phyloP scores from a whole-genome alignment of 345 rosid genomes.

The Eucalyptus sideroxylon region DNA sequence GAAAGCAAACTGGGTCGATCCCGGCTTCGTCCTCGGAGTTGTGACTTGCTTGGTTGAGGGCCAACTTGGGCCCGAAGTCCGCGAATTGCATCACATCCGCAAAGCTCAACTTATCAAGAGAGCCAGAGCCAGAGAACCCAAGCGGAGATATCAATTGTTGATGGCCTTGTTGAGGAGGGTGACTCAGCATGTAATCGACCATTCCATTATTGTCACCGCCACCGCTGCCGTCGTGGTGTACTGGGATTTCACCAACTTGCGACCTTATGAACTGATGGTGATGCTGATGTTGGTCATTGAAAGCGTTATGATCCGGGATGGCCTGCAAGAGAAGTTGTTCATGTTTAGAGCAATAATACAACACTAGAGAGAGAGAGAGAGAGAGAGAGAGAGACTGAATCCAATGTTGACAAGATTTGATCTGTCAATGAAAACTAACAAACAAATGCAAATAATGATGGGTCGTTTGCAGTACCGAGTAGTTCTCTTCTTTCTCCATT shows the following conservation, averaged over 20 bases:
- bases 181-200: slow-evolving; percentile 52
- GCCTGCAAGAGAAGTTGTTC: background rate
- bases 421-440: slow-evolving; percentile 5
- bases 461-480: slow-evolving; percentile 35
- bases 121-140: slow-evolving; percentile 28
- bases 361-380: background rate
- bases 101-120: slow-evolving; percentile 63
- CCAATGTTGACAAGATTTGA: background rate
- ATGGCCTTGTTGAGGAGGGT: slow-evolving; percentile 20
- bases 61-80: slow-evolving; percentile 71
- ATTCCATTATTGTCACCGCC: slow-evolving; percentile 17
- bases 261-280: slow-evolving; percentile 10
- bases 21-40: slow-evolving; percentile 48
- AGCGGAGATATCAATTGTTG: slow-evolving; percentile 23
- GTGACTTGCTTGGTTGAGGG: slow-evolving; percentile 40
- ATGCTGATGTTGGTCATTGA: slow-evolving; percentile 11
- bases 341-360: slow-evolving; percentile 9
- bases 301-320: slow-evolving; percentile 20
- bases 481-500: slow-evolving; percentile 68
- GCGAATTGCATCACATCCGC: slow-evolving; percentile 91
- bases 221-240: background rate
- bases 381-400: background rate
- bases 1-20: slow-evolving; percentile 75
- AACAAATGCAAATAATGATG: background rate
- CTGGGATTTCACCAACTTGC: slow-evolving; percentile 10